Base-by-base conservation (phyloP, 495 filamentous ascomycete genomes). In the Clohesyomyces aquaticus region DNA sequence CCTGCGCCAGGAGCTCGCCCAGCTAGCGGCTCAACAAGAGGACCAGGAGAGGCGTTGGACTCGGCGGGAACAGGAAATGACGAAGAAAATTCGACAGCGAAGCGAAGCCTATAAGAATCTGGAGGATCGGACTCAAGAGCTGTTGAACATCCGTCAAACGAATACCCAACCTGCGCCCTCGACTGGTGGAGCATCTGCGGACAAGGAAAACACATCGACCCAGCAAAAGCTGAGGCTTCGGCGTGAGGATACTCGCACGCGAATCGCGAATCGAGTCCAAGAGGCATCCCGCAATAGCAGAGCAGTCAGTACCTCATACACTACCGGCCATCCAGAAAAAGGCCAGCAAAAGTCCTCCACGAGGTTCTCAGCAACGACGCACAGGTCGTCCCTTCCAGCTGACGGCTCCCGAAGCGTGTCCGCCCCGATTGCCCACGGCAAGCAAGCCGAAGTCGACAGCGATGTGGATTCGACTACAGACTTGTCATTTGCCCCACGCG, bases 381-480 rank as follows among this genome's bases (percentile, higher is more conserved):
- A 65, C n/a, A 50, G 67, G 9, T 16, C 47, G 9, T 58, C 67
- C 2, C 42, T 61, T 29, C 61, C 67, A 19, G 59, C 18, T 3
- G 25, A 66, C 19, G 16, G 19, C 32, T 42, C 45, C 22, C 57
- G 67, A 26, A 69, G 62, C 19, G 56, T 59, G 10, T 69, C 67
- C 14, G 62, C 51, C 10, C 67, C 67, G 21, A 38, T 62, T 6
- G n/a, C 57, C 18, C 32, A 26, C 6, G 21, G 32, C 18, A 58
- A 57, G n/a, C 27, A 50, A 10, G 35, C 28, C 12, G 25, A 60
- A 23, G 26, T 29, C 6, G 57, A 66, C 21, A 72, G 67, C 51
- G 71, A 71, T 43, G 61, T 49, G 14, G 68, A 73, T 18, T 73
- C 72, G 16, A 75, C 74, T 6, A 73, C 71, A 0, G 71, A 75